These are phyloP conservation scores for Triticum dicoccoides DNA, from an alignment of 176 grass and related monocot species.

Conservation along the genomic window DNA sequence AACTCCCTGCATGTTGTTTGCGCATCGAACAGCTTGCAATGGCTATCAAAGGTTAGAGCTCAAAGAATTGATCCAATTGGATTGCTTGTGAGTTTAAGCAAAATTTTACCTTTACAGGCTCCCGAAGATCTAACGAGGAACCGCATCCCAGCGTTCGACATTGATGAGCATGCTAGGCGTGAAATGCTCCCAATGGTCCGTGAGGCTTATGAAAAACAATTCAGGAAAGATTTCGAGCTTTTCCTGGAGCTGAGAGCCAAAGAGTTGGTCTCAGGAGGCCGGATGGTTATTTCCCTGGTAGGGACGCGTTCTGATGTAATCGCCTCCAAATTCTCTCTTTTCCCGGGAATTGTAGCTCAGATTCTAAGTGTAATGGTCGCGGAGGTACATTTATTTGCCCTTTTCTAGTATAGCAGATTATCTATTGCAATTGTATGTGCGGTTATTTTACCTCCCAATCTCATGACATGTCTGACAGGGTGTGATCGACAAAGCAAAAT, in stretches of 20 bases:
- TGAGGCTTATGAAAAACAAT: not conserved
- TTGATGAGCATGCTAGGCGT: not conserved
- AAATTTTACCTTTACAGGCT: not conserved
- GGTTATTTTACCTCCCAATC: not conserved
- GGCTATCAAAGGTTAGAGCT: conserved; percentile 20
- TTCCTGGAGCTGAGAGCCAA: not conserved
- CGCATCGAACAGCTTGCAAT: conserved; percentile 3
- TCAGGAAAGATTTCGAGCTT: not conserved
- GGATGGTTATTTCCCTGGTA: not conserved
- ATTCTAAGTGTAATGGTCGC: not conserved
- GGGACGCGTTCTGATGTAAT: not conserved
- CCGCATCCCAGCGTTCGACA: not conserved
- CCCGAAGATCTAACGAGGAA: not conserved
- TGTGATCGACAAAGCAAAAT: not conserved
- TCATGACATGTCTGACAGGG: not conserved
- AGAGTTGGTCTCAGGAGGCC: not conserved
- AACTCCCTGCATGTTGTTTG: conserved; percentile 8
- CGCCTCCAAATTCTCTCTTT: not conserved
- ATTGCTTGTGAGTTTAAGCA: not conserved
- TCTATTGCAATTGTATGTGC: not conserved
- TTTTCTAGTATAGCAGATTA: not conserved
- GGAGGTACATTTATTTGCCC: not conserved
- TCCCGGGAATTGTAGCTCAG: not conserved
- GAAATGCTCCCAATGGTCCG: not conserved
- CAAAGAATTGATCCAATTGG: not conserved